phyloP scores from a whole-genome alignment of 2,329 filamentous ascomycete species.

The Hyphodiscus sp. region DNA sequence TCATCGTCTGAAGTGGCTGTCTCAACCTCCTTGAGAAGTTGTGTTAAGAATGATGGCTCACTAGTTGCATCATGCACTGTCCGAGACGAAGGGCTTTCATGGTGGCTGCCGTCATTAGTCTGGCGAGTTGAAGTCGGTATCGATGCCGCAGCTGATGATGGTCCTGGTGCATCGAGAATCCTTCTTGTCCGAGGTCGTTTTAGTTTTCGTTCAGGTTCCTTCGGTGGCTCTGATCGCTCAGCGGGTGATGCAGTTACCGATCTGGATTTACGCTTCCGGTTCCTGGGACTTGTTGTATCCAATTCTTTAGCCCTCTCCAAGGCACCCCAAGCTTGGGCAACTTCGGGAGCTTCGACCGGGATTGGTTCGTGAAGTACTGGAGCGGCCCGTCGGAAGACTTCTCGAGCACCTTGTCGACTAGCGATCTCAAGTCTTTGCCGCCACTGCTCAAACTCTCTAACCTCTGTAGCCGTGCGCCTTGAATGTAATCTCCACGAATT shows the following conservation, averaged over 20 bases:
- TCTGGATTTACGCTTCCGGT: constrained; percentile 66
- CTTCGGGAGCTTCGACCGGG: constrained; percentile 68
- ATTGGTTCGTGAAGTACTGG: constrained; percentile 50
- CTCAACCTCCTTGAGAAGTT: constrained; percentile 83
- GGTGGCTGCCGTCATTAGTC: constrained; percentile 17
- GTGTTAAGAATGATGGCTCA: constrained; percentile 76
- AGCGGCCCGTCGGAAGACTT: constrained; percentile 65
- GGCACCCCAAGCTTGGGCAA: constrained; percentile 81
- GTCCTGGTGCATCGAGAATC: constrained; percentile 44
- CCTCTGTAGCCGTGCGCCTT: constrained; percentile 42
- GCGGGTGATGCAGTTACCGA: constrained; percentile 66
- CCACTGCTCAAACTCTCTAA: constrained; percentile 63
- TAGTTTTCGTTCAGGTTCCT: constrained; percentile 71
- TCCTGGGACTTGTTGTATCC: constrained; percentile 44
- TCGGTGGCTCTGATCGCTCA: constrained; percentile 48
- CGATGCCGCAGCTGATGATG: constrained; percentile 26
- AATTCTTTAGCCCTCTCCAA: constrained; percentile 78
- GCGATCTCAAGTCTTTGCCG: constrained; percentile 79
- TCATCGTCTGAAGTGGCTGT: constrained; percentile 54
- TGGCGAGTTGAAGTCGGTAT: constrained; percentile 32
- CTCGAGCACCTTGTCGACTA: constrained; percentile 67
- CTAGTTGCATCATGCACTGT: constrained; percentile 34
- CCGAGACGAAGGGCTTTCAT: constrained; percentile 8
- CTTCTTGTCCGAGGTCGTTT: constrained; percentile 81
- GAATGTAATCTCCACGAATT: constrained; percentile 49